phyloP scores from a whole-genome alignment of 345 rosid species.

The Raphanus raphanistrum region DNA sequence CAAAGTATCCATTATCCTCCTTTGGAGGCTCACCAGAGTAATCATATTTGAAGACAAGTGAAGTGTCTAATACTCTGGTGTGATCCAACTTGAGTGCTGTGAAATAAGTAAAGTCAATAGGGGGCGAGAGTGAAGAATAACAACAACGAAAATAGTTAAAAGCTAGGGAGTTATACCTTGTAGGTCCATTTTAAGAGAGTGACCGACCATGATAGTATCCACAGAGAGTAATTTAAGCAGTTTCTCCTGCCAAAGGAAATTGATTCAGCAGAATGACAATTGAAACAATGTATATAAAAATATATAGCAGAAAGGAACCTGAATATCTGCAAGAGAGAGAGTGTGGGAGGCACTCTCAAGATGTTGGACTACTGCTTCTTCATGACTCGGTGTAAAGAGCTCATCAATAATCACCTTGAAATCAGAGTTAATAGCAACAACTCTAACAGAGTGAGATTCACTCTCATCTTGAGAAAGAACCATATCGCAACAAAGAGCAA shows the following conservation, averaged over 20 bases:
- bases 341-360: neutral
- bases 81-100: neutral
- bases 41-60: neutral
- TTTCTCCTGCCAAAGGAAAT: neutral
- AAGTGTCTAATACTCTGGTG: neutral
- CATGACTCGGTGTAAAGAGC: neutral
- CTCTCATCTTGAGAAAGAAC: neutral
- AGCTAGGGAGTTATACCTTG: neutral
- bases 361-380: neutral
- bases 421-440: neutral
- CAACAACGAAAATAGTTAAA: too few species aligned
- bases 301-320: neutral
- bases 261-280: neutral
- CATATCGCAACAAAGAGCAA: neutral
- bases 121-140: too few species aligned
- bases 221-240: neutral
- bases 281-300: neutral
- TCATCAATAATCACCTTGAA: neutral
- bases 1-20: neutral
- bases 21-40: neutral
- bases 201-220: neutral
- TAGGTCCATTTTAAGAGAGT: neutral
- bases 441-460: neutral
- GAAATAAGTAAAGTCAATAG: neutral
- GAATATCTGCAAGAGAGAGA: neutral